Evolutionary conservation across 2,329 filamentous ascomycete genomes (phyloP).

Genomic region (Aureobasidium sp.): DNA sequence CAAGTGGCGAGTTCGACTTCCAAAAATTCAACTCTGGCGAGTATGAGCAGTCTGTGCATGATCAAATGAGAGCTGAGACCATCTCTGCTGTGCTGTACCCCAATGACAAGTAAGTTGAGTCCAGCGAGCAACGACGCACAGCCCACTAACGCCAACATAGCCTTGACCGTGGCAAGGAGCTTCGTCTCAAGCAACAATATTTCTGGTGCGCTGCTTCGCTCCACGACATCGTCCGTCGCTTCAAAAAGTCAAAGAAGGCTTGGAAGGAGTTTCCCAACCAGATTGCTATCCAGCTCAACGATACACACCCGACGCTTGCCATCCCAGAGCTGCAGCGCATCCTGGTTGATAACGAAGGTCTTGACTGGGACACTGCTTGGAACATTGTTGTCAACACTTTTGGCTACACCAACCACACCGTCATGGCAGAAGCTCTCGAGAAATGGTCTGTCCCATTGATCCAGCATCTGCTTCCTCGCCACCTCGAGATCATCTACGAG

Average conservation of each 20-base stretch:
- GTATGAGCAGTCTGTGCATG: slow-evolving; percentile 95
- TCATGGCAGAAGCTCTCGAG: slow-evolving; percentile 91
- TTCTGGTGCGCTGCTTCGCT: slow-evolving; percentile 98
- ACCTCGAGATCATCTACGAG: slow-evolving; percentile 96
- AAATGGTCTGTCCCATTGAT: slow-evolving; percentile 95
- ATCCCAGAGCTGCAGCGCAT: slow-evolving; percentile 95
- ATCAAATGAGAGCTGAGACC: slow-evolving; percentile 96
- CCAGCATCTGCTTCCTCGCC: slow-evolving; percentile 86
- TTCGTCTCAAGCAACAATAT: slow-evolving; percentile 97
- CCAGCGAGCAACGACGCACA: no score
- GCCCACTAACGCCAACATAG: slow-evolving; percentile 54
- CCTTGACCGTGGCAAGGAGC: slow-evolving; percentile 90
- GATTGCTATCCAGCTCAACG: slow-evolving; percentile 95
- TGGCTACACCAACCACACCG: slow-evolving; percentile 97
- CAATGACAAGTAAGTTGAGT: slow-evolving; percentile 43
- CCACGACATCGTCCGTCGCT: slow-evolving; percentile 90
- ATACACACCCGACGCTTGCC: slow-evolving; percentile 92
- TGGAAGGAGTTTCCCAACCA: slow-evolving; percentile 93
- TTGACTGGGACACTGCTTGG: slow-evolving; percentile 94
- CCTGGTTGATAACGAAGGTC: slow-evolving; percentile 76
- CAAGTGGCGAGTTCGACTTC: slow-evolving; percentile 96
- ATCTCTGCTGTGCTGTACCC: slow-evolving; percentile 97
- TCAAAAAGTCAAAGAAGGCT: slow-evolving; percentile 90
- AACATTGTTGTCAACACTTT: slow-evolving; percentile 61
- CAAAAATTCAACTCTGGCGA: slow-evolving; percentile 99